Evolutionary conservation across 257 asterid species (phyloP), one percentile per base, ranked within the genome.

Genomic region (Buddleja alternifolia): DNA sequence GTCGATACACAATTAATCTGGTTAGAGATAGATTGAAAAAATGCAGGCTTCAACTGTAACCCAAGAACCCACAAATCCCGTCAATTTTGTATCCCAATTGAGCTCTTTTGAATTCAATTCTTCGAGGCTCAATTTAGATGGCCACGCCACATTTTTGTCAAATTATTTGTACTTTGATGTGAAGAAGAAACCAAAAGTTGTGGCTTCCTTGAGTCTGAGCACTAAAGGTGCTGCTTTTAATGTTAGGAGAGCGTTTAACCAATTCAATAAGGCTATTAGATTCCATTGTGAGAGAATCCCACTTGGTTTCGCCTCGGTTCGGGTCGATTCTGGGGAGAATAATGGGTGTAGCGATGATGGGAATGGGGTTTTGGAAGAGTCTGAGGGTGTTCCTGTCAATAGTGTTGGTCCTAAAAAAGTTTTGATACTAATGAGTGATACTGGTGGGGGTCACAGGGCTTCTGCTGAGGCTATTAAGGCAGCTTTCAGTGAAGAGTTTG

Each of bases 371-470:
- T 64, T 75, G 79, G 92, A 77, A 82, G 83, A 79, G 21, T 7
- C 73, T 0, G 96, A 83, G 56, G 89, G 84, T 39, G 75, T 59
- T 67, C 63, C 84, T 1, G 64, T 24, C 10, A 82, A 77, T 82
- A 87, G 72, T 12, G 84, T 72, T 51, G 57, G 57, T 60, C 90
- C 96, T 10, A 94, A 89, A 21, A 94, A 87, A 34, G 93, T 94
- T 46, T 74, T 94, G 74, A 94, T 91, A 21, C 79, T 94, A 91
- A 94, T 91, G 99, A 94, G 99, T 67, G 97, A 94, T 70, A 94
- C 99, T 10, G 99, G 97, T 47, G 99, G 99, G 12, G 99, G 99
- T 41, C 99, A 94, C 66, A 78, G 99, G 83, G 99, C 99, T 58
- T 94, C 99, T 15, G 99, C 99, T 1, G 99, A 94, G 86, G 99